Evolutionary conservation across 1,284 basidiomycete genomes (phyloP), one percentile per base, ranked within the genome.

Genomic region (Cutaneotrichosporon mucoides): DNA sequence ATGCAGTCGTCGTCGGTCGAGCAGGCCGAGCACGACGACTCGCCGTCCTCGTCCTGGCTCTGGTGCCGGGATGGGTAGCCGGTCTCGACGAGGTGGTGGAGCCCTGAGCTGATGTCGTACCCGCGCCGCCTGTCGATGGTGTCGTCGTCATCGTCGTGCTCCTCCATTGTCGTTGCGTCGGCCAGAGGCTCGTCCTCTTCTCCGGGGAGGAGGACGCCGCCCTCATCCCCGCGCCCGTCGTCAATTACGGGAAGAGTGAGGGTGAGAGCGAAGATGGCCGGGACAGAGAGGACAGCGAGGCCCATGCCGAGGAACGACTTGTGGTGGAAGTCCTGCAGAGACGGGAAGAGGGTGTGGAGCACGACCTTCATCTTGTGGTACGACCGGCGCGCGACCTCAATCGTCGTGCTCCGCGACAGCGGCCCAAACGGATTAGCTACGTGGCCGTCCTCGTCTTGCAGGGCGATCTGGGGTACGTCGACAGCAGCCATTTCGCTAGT

Each of bases 241-340:
- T 81, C 79, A 2, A 93, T 90, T 4, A 98, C 93, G 3, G 94
- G 94, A 6, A 97, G 81, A 0, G 95, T 98, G 13, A 97, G 69
- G 0, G 93, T 97, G 54, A 99, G 81, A 10, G 83, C 80, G 73
- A 96, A 80, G 6, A 98, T 86, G 0, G 93, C 91, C 0, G 95
- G 95, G 0, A 87, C 86, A 6, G 92, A 92, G 57, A 94, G 83
- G 12, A 96, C 68, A 0, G 88, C 86, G 0, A 90, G 87, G 15
- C 89, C 77, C 75, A 86, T 86, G 4, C 88, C 89, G 6, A 89
- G 66, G 56, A 86, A 68, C 9, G 87, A 86, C 75, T 95, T 94
- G 49, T 82, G 80, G 35, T 80, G 68, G 74, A 96, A 88, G 59
- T 85, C 82, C 61, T 89, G 86, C 5, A 99, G 78, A 0, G 93